Conservation (phyloP, 371 early-diverging fungal genomes). For the Mortierella polycephala region DNA sequence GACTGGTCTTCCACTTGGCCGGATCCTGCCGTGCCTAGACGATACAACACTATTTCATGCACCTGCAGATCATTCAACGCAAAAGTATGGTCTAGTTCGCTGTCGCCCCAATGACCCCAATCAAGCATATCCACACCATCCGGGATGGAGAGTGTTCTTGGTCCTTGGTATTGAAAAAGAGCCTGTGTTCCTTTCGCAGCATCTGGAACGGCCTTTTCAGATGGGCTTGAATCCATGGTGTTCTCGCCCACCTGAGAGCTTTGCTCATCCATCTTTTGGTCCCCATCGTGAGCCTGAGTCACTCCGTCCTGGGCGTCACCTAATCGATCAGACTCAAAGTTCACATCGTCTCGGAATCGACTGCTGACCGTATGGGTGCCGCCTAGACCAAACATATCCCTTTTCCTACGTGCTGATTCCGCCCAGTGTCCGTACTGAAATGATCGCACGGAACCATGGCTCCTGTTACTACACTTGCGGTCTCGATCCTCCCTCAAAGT, state of each 20-base stretch:
- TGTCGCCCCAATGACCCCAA: constrained; percentile 2
- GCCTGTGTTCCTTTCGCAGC: neutral
- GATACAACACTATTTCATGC: constrained; percentile 37
- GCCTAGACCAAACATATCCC: neutral
- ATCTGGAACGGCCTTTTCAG: no score
- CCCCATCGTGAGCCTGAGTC: no score
- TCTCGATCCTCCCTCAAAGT: neutral
- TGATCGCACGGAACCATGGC: neutral
- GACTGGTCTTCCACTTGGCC: no score
- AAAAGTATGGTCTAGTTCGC: neutral
- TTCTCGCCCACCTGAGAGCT: neutral
- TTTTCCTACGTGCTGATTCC: constrained; percentile 1
- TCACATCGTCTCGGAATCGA: no score
- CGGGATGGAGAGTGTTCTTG: neutral
- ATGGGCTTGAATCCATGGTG: no score
- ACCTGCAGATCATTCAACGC: constrained; percentile 8
- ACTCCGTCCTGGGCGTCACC: no score
- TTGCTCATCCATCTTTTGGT: no score
- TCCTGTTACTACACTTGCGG: neutral
- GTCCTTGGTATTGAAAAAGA: constrained; percentile 11
- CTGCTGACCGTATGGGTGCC: no score
- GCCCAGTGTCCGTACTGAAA: constrained; percentile 2
- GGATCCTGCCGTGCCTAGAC: no score
- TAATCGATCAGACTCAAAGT: no score
- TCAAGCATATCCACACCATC: neutral